These are phyloP conservation scores for Bryum argenteum DNA, from an alignment of 225 moss, liverwort and hornwort genomes.

Conservation along the genomic window DNA sequence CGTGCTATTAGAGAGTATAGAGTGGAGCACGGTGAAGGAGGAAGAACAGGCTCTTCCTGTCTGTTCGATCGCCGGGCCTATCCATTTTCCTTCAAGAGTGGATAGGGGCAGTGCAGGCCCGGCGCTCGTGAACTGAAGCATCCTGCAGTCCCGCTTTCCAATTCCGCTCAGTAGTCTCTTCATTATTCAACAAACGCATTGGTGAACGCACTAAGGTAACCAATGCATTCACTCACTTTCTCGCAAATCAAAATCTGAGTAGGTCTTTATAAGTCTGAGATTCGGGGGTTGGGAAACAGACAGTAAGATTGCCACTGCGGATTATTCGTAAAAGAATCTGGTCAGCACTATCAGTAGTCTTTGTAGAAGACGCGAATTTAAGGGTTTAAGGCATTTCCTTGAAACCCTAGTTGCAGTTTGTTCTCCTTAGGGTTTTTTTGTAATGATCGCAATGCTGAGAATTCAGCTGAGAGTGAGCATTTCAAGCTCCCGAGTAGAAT, in stretches of 20 bases:
- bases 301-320: not conserved
- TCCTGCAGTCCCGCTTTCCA: not conserved
- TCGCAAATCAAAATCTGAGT: not conserved
- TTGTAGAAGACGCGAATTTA: not conserved
- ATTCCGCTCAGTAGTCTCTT: not conserved
- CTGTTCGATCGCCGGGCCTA: not conserved
- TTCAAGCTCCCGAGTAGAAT: not conserved
- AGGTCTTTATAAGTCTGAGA: not conserved
- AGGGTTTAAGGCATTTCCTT: not conserved
- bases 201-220: constrained; percentile 1
- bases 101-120: not conserved
- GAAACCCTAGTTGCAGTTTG: not conserved
- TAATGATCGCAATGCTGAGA: not conserved
- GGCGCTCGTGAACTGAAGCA: not conserved
- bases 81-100: constrained; percentile 4
- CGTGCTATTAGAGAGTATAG: not conserved
- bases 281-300: not conserved
- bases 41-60: not conserved
- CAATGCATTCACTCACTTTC: not conserved
- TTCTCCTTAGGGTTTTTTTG: not conserved
- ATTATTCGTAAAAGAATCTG: not conserved
- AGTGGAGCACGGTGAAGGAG: not conserved
- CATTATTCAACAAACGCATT: not conserved
- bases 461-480: not conserved
- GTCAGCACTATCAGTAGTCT: not conserved